These are phyloP conservation scores for Talaromyces sp. DNA, from an alignment of 2,329 filamentous ascomycete species.

Conservation along the genomic window DNA sequence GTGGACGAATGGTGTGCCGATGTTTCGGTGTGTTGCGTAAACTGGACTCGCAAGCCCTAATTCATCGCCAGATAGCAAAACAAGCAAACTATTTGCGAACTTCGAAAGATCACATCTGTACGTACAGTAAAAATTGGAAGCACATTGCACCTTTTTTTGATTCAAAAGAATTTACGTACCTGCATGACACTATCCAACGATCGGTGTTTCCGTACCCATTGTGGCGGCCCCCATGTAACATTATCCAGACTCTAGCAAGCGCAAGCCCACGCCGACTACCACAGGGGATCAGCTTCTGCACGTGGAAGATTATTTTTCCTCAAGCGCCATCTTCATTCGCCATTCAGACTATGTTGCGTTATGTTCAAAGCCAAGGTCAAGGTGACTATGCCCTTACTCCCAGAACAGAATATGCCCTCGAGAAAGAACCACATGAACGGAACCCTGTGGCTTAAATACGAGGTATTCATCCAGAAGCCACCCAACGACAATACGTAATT, in stretches of 20 bases:
- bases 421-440: too few relatives aligned
- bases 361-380: neutral
- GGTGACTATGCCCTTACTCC: neutral
- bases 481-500: too few relatives aligned
- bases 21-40: neutral
- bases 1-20: neutral
- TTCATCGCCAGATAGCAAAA: neutral
- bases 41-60: neutral
- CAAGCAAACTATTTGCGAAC: too few relatives aligned
- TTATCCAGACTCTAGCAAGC: neutral
- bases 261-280: neutral
- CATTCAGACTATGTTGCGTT: neutral
- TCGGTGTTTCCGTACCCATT: neutral
- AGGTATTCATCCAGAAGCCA: too few relatives aligned
- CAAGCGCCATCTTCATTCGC: neutral
- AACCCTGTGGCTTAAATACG: neutral
- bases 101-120: too few relatives aligned
- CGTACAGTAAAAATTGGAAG: too few relatives aligned
- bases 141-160: neutral
- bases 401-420: neutral
- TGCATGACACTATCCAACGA: neutral
- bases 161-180: neutral
- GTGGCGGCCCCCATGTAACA: constrained; percentile 15
- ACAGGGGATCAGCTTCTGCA: neutral
- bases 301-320: neutral